Percentiles rank a stretch among this genome's conserved stretches.
Conservation (phyloP, 2,329 filamentous ascomycete species). For the Geosmithia morbida region DNA sequence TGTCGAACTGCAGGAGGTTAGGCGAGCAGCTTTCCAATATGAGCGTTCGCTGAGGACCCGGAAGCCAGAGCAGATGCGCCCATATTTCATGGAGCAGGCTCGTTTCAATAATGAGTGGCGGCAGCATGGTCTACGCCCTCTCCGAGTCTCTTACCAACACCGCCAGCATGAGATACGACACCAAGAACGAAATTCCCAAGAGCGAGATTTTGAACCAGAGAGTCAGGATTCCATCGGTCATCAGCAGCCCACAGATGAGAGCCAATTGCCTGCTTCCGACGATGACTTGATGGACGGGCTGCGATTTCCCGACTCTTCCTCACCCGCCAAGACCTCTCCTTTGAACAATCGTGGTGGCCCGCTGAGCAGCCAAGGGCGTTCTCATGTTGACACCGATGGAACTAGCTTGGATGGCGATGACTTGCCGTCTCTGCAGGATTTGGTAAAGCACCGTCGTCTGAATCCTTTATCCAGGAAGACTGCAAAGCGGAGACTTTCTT, state of each 20-base stretch:
- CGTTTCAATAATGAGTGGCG: conserved; percentile 38
- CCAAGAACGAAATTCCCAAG: conserved; percentile 30
- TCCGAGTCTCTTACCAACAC: conserved; percentile 23
- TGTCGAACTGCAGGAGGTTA: conserved; percentile 9
- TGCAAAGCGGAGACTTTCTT: not conserved
- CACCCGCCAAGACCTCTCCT: conserved; percentile 13
- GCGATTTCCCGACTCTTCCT: conserved; percentile 8
- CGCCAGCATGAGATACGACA: conserved; percentile 14
- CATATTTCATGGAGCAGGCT: conserved; percentile 40
- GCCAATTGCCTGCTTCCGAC: conserved; percentile 12
- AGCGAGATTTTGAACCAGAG: conserved; percentile 35
- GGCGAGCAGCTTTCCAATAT: conserved; percentile 13
- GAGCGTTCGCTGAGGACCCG: conserved; percentile 40
- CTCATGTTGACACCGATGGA: conserved; percentile 18
- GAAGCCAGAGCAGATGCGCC: conserved; percentile 47
- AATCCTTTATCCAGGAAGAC: conserved; percentile 5
- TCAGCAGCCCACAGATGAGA: conserved; percentile 18
- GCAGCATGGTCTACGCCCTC: conserved; percentile 37
- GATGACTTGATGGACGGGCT: conserved; percentile 8
- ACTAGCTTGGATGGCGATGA: conserved; percentile 22
- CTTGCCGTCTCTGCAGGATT: conserved; percentile 17
- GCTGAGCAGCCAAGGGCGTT: conserved; percentile 19
- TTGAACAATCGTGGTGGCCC: conserved; percentile 7
- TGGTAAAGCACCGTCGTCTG: not conserved
- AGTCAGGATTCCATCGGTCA: conserved; percentile 26